These are phyloP conservation scores for Poterioochromonas sp. DNA, from an alignment of 352 stramenopile species.

Conservation along the genomic window DNA sequence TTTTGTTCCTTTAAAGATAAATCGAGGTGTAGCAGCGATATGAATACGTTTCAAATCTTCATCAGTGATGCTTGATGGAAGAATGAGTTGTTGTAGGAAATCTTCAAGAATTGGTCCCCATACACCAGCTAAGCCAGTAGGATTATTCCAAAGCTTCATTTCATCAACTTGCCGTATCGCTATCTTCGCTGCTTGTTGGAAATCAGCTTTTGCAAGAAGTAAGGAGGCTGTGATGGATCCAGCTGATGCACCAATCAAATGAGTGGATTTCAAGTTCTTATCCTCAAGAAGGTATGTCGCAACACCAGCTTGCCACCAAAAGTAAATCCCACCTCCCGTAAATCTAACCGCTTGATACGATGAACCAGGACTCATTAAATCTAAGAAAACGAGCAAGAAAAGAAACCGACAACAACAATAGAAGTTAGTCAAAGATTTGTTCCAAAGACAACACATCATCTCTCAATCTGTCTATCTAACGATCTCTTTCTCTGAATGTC, in stretches of 20 bases:
- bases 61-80: not conserved
- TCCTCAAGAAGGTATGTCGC: conserved; percentile 31
- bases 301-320: conserved; percentile 38
- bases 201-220: not conserved
- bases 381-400: too few relatives aligned
- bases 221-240: not conserved
- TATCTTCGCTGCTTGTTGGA: not conserved
- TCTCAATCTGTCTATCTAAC: too few relatives aligned
- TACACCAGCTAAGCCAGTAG: not conserved
- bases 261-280: conserved; percentile 36
- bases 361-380: too few relatives aligned
- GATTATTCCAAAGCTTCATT: not conserved
- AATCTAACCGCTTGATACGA: conserved; percentile 20
- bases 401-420: too few relatives aligned
- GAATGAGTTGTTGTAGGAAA: not conserved
- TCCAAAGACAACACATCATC: too few relatives aligned
- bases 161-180: not conserved
- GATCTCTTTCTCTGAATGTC: too few relatives aligned
- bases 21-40: not conserved
- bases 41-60: not conserved
- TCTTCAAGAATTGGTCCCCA: not conserved
- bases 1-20: not conserved
- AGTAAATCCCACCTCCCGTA: conserved; percentile 45
- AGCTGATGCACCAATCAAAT: not conserved
- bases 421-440: too few relatives aligned